phyloP scores from a whole-genome alignment of 148 eudicot genomes.

The Gaultheria prostrata region DNA sequence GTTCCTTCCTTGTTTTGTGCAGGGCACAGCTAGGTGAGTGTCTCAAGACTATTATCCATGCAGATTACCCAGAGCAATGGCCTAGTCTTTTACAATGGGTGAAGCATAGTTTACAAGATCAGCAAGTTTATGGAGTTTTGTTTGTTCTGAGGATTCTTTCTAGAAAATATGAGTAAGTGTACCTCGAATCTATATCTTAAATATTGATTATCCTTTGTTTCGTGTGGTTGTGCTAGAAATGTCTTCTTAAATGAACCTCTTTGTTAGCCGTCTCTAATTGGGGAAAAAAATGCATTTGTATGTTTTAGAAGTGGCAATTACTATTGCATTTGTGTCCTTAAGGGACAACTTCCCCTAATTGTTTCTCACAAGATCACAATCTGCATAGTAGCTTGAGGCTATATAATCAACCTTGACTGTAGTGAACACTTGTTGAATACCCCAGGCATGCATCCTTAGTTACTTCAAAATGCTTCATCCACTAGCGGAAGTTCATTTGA shows the following conservation, averaged over 20 bases:
- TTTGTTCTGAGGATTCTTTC: constrained; percentile 91
- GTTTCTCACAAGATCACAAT: background rate
- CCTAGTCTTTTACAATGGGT: constrained; percentile 94
- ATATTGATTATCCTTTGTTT: background rate
- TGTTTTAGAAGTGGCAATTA: background rate
- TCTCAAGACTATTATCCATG: constrained; percentile 85
- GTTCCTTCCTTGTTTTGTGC: background rate
- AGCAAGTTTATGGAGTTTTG: constrained; percentile 94
- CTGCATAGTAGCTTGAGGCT: background rate
- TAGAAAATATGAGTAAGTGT: constrained; percentile 92
- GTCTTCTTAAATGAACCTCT: background rate
- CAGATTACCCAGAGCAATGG: constrained; percentile 99
- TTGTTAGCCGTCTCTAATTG: background rate
- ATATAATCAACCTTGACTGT: background rate
- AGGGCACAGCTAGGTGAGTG: constrained; percentile 98
- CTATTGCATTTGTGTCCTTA: background rate
- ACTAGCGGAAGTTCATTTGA: background rate
- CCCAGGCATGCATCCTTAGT: background rate
- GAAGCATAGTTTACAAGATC: constrained; percentile 84
- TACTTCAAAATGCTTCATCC: background rate
- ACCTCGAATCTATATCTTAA: background rate
- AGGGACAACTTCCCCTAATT: background rate
- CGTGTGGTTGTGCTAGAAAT: background rate
- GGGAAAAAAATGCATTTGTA: background rate
- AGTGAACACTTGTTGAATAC: background rate